Base-by-base conservation (phyloP, 352 stramenopile genomes). In the Phytophthora lateralis region DNA sequence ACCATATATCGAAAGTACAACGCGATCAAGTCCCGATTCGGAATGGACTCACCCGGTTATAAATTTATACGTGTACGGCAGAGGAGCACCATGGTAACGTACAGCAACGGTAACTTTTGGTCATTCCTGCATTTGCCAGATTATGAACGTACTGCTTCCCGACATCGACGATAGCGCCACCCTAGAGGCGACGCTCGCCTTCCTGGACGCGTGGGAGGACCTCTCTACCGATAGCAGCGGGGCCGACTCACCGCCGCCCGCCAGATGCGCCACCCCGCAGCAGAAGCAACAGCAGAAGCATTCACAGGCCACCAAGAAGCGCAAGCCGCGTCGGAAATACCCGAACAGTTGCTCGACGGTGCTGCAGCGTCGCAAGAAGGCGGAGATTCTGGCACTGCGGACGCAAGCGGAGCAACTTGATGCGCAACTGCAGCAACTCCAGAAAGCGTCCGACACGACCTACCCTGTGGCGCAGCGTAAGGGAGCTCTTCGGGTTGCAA, bases 341-440 rank as follows among this genome's bases (percentile, higher is more conserved):
- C 56, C 63, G 6, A 63, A 61, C 26, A 66, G 63, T 32, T 71
- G 50, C 12, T 67, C 56, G 2, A 71, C 63, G 4, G 49, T 46
- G 20, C 17, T 67, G 26, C 63, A 72, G 35, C 53, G 57, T 5
- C 62, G 63, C 8, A 75, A 75, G 56, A 75, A 75, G 37, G 62
- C 65, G 6, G 67, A 72, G 26, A 61, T 72, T 32, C 8, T 60
- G 32, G 52, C 65, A 15, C 34, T 75, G n/a, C 17, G 62, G 8
- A 55, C n/a, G 1, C 56, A 69, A 38, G 56, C 52, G 42, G 37
- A 47, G 56, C 47, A 60, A 43, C 44, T 75, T 26, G 62, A 72
- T 15, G 7, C 4, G 27, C 61, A 62, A 18, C 39, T 75, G 2
- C 30, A 34, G 43, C 46, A 64, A 38, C 52, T 75, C 27, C 30